Percentiles rank a stretch among this genome's conserved stretches.
Evolutionary conservation across 2,329 filamentous ascomycete genomes (phyloP).

Genomic region (Fusarium protoensiforme): DNA sequence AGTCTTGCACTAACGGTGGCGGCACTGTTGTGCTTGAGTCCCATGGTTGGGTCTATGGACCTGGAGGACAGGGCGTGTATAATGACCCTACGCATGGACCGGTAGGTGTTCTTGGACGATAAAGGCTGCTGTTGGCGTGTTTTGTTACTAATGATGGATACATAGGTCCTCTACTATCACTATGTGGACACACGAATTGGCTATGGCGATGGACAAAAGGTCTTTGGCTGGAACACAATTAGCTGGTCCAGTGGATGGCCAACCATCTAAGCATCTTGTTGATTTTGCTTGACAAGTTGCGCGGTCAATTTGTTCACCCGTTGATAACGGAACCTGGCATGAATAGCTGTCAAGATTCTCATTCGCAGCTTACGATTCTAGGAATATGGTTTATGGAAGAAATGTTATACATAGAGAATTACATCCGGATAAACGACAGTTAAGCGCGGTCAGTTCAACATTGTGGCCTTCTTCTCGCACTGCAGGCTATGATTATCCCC

Average conservation of each 20-base stretch:
- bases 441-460: too few species aligned
- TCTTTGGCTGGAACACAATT: conserved; percentile 63
- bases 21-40: conserved; percentile 70
- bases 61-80: conserved; percentile 67
- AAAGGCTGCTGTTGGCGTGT: not conserved
- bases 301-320: not conserved
- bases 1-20: conserved; percentile 67
- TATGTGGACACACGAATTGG: conserved; percentile 49
- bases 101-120: not conserved
- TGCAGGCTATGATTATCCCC: too few species aligned
- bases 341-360: not conserved
- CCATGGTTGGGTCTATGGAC: conserved; percentile 71
- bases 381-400: not conserved
- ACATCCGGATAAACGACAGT: not conserved
- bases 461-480: too few species aligned
- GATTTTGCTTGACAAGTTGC: not conserved
- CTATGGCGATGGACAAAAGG: conserved; percentile 54
- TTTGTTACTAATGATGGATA: conserved; percentile 27
- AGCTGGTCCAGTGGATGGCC: conserved; percentile 63
- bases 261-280: conserved; percentile 23
- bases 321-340: not conserved
- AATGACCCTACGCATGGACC: conserved; percentile 39
- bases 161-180: conserved; percentile 58
- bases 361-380: not conserved
- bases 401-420: not conserved